Evolutionary conservation across 2,329 filamentous ascomycete genomes (phyloP).

Genomic region (Colletotrichum tamarilloi): DNA sequence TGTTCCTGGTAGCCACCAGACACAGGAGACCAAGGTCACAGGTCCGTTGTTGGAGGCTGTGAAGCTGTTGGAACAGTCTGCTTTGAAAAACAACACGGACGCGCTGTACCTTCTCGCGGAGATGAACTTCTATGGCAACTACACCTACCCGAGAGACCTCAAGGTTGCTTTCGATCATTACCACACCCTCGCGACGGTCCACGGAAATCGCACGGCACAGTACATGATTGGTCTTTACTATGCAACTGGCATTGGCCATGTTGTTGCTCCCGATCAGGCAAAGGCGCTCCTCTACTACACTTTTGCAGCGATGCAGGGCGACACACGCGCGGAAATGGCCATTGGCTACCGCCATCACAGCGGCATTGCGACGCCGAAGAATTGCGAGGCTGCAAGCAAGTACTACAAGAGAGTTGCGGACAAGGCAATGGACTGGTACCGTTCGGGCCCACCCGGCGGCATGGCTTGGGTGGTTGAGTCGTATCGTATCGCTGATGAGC

Average conservation of each 20-base stretch:
- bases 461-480: slow-evolving; percentile 80
- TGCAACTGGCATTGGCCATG: slow-evolving; percentile 87
- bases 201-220: slow-evolving; percentile 92
- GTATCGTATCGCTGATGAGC: slow-evolving; percentile 88
- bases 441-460: slow-evolving; percentile 90
- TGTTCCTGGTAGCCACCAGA: slow-evolving; percentile 48
- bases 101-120: slow-evolving; percentile 91
- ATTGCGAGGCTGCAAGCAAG: slow-evolving; percentile 84
- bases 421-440: slow-evolving; percentile 89
- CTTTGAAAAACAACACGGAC: slow-evolving; percentile 74
- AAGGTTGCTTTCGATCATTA: slow-evolving; percentile 84
- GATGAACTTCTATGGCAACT: slow-evolving; percentile 97
- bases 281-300: slow-evolving; percentile 94
- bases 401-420: slow-evolving; percentile 96
- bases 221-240: slow-evolving; percentile 97
- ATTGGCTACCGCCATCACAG: slow-evolving; percentile 86
- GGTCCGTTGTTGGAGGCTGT: slow-evolving; percentile 63
- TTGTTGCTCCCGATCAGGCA: slow-evolving; percentile 86
- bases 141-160: slow-evolving; percentile 86
- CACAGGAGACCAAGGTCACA: slow-evolving; percentile 47
- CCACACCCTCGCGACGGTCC: slow-evolving; percentile 76
- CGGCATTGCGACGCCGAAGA: slow-evolving; percentile 86
- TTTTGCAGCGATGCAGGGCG: slow-evolving; percentile 86
- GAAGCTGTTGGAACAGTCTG: slow-evolving; percentile 63
- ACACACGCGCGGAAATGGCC: slow-evolving; percentile 92